phyloP scores from a whole-genome alignment of 2,329 filamentous ascomycete genomes.

The Achaetomium macrosporum region DNA sequence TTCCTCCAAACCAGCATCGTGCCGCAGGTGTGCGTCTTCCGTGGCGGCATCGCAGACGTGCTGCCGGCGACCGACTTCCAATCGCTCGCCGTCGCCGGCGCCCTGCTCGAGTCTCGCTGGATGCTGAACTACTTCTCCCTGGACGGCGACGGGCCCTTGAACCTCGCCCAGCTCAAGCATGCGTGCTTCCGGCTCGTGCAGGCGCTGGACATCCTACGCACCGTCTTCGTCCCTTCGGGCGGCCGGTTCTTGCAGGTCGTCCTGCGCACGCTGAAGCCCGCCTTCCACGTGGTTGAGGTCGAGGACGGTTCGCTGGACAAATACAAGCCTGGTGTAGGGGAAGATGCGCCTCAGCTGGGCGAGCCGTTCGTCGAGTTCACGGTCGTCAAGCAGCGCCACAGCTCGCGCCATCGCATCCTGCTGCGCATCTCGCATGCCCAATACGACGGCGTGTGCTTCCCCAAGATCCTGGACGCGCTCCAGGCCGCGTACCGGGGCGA shows the following conservation, averaged over 20 bases:
- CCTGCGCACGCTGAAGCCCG: slow-evolving; percentile 18
- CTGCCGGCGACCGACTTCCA: slow-evolving; percentile 27
- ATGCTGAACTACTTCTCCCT: slow-evolving; percentile 25
- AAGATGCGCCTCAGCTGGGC: slow-evolving; percentile 8
- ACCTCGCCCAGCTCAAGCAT: slow-evolving; percentile 17
- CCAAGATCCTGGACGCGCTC: slow-evolving; percentile 37
- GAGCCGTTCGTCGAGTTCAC: slow-evolving; percentile 22
- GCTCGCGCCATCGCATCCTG: slow-evolving; percentile 17
- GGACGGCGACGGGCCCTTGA: slow-evolving; percentile 18
- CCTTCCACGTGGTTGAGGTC: slow-evolving; percentile 20
- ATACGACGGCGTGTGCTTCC: slow-evolving; percentile 44
- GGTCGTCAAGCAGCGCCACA: slow-evolving; percentile 15
- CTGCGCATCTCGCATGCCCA: slow-evolving; percentile 42
- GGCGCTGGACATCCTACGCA: slow-evolving; percentile 23
- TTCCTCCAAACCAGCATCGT: slow-evolving; percentile 24
- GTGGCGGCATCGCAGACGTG: slow-evolving; percentile 23
- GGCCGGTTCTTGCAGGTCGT: slow-evolving; percentile 24
- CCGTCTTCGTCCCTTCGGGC: slow-evolving; percentile 22
- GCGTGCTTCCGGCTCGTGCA: slow-evolving; percentile 23
- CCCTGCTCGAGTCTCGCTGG: slow-evolving; percentile 21
- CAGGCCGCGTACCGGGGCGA: slow-evolving; percentile 34
- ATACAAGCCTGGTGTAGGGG: slow-evolving; percentile 3
- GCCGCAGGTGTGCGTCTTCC: slow-evolving; percentile 23
- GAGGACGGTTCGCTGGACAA: slow-evolving; percentile 11
- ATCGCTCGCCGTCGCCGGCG: slow-evolving; percentile 20